Conservation (phyloP, 345 rosid species). For the Euclidium syriacum region DNA sequence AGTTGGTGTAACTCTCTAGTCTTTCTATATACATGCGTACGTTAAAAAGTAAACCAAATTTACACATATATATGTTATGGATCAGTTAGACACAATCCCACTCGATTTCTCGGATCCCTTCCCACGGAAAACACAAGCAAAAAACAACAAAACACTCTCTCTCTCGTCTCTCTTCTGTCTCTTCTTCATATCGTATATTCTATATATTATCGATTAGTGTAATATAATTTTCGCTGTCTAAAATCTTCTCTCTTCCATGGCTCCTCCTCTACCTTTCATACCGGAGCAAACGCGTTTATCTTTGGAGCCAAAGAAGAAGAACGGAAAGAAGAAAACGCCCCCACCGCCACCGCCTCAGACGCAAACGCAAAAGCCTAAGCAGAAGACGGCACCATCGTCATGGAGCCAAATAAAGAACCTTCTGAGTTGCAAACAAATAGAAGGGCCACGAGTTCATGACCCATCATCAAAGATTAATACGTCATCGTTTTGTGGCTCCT, state of each 20-base stretch:
- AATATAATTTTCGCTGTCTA: constrained; percentile 9
- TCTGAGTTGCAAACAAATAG: constrained; percentile 77
- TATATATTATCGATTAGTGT: constrained; percentile 1
- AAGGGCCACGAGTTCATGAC: constrained; percentile 62
- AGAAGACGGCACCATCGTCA: constrained; percentile 45
- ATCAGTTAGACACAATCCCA: constrained; percentile 18
- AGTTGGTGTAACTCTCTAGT: not conserved
- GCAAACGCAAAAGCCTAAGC: constrained; percentile 30
- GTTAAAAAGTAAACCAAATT: not conserved
- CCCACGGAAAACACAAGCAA: constrained; percentile 26
- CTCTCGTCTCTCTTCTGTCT: too few species aligned
- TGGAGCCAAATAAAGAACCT: constrained; percentile 95
- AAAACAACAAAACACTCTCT: constrained; percentile 16
- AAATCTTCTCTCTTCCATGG: constrained; percentile 38
- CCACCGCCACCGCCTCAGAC: constrained; percentile 15
- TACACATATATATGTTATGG: not conserved
- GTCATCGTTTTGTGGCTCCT: constrained; percentile 45
- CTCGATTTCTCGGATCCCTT: constrained; percentile 20
- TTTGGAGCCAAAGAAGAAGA: constrained; percentile 24
- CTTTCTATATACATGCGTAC: too few species aligned
- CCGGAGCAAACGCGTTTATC: constrained; percentile 33
- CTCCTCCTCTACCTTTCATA: constrained; percentile 59
- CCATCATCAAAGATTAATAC: constrained; percentile 48
- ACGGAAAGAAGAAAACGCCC: constrained; percentile 17
- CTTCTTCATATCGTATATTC: not conserved